Evolutionary conservation across 495 filamentous ascomycete genomes (phyloP).

Genomic region (Daldinia caldariorum): DNA sequence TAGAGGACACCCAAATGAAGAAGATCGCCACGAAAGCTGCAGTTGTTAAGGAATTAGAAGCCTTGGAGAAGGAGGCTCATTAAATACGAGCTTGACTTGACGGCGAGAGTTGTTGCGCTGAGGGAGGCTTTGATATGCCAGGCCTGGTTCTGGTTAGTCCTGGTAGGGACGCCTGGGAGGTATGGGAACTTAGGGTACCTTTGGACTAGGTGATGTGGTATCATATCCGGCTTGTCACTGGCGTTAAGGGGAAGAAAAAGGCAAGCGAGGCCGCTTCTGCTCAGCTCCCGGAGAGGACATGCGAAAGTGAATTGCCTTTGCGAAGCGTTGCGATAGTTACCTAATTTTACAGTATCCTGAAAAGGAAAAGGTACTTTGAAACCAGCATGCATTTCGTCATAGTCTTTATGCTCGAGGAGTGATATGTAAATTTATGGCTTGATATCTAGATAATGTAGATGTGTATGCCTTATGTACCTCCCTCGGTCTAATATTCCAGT

Average conservation of each 20-base stretch:
- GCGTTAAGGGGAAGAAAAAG: slow-evolving; percentile 34
- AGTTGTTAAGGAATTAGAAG: slow-evolving; percentile 82
- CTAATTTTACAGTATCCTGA: background rate
- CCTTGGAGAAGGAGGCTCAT: slow-evolving; percentile 52
- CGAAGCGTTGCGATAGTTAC: slow-evolving; percentile 5
- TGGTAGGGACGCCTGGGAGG: slow-evolving; percentile 15
- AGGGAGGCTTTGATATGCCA: slow-evolving; percentile 11
- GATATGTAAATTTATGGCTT: background rate
- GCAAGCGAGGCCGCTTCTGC: slow-evolving; percentile 3
- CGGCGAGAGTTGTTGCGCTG: slow-evolving; percentile 5
- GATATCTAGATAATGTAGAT: background rate
- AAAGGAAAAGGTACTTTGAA: background rate
- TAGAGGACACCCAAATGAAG: slow-evolving; percentile 98
- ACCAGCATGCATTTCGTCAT: background rate
- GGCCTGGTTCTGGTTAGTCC: slow-evolving; percentile 38
- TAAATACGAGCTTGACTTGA: slow-evolving; percentile 1
- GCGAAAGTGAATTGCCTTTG: slow-evolving; percentile 3
- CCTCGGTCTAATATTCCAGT: no score
- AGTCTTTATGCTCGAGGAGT: background rate
- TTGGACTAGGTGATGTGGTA: slow-evolving; percentile 24
- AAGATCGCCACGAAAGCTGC: slow-evolving; percentile 90
- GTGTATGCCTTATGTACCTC: background rate
- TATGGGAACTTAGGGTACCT: slow-evolving; percentile 5
- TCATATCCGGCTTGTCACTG: slow-evolving; percentile 17
- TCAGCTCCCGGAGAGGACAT: slow-evolving; percentile 11